These are phyloP conservation scores for Kwoniella sp. DNA, from an alignment of 768 basidiomycete genomes.

Conservation along the genomic window DNA sequence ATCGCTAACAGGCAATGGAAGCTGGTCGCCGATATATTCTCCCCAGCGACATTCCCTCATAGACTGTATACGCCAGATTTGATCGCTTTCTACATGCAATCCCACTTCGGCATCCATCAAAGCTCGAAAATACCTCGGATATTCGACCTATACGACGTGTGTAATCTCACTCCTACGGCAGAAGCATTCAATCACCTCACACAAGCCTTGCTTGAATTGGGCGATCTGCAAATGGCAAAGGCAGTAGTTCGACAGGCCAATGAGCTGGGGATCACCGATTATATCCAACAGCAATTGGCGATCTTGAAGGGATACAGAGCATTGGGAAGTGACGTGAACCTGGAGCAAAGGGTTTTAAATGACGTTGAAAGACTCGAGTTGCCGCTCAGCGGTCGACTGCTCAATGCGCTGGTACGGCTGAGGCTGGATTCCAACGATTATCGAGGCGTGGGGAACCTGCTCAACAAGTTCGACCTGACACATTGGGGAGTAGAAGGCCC, in stretches of 20 bases:
- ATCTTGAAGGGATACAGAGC: slow-evolving; percentile 31
- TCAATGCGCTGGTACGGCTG: slow-evolving; percentile 26
- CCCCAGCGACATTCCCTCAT: slow-evolving; percentile 15
- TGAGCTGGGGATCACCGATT: neutral
- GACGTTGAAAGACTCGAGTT: slow-evolving; percentile 23
- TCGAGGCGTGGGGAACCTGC: slow-evolving; percentile 10
- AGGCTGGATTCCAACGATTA: slow-evolving; percentile 23
- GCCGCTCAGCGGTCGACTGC: slow-evolving; percentile 13
- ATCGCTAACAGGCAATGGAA: slow-evolving; percentile 7
- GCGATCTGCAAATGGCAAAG: slow-evolving; percentile 24
- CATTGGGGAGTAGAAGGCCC: slow-evolving; percentile 2
- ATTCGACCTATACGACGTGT: slow-evolving; percentile 15
- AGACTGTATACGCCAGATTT: slow-evolving; percentile 14
- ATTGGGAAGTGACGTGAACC: slow-evolving; percentile 22
- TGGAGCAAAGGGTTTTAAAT: slow-evolving; percentile 26
- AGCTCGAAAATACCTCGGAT: slow-evolving; percentile 13
- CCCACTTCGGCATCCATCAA: slow-evolving; percentile 17
- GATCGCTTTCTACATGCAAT: slow-evolving; percentile 19
- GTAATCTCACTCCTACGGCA: slow-evolving; percentile 12
- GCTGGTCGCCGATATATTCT: slow-evolving; percentile 11
- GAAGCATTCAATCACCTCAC: slow-evolving; percentile 21
- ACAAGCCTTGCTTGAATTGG: slow-evolving; percentile 21
- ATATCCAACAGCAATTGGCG: slow-evolving; percentile 24
- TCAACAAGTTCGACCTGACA: slow-evolving; percentile 17
- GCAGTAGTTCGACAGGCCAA: slow-evolving; percentile 10